phyloP scores from a whole-genome alignment of 345 rosid genomes.

The Noccaea caerulescens region DNA sequence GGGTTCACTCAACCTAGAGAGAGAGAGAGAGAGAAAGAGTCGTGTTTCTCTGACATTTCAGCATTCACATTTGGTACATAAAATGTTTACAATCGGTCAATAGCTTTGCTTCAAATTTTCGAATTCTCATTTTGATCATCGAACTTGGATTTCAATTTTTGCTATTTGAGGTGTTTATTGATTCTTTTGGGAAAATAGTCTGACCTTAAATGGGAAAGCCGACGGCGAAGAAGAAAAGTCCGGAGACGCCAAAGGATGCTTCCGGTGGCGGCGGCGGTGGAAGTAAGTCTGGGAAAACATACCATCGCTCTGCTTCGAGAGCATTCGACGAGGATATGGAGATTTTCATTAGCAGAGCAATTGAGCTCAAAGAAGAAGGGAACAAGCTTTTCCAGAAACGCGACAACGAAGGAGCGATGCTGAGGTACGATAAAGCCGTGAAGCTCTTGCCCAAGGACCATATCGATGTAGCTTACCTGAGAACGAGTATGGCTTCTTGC shows the following conservation, averaged over 20 bases:
- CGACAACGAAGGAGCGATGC: slow-evolving; percentile 97
- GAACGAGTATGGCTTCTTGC: slow-evolving; percentile 86
- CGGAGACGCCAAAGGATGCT: slow-evolving; percentile 46
- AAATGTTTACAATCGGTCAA: slow-evolving; percentile 16
- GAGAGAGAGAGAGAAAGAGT: slow-evolving; percentile 30
- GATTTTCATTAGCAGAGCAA: slow-evolving; percentile 82
- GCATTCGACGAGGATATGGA: slow-evolving; percentile 93
- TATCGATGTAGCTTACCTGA: slow-evolving; percentile 79
- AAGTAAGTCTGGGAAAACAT: slow-evolving; percentile 50
- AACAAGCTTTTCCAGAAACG: slow-evolving; percentile 77
- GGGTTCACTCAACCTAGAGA: slow-evolving; percentile 42
- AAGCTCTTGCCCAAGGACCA: slow-evolving; percentile 84
- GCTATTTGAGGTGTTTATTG: background rate
- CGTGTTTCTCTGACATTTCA: slow-evolving; percentile 34
- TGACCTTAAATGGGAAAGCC: slow-evolving; percentile 82
- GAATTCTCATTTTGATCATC: slow-evolving; percentile 9
- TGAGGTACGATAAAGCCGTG: slow-evolving; percentile 88
- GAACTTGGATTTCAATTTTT: slow-evolving; percentile 1
- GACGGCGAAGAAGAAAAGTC: slow-evolving; percentile 77
- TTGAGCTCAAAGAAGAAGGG: slow-evolving; percentile 98
- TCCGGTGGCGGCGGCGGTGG: slow-evolving; percentile 34
- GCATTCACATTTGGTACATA: slow-evolving; percentile 7
- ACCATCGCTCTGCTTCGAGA: slow-evolving; percentile 62
- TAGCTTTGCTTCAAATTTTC: background rate
- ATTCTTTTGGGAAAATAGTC: background rate